Evolutionary conservation across 768 basidiomycete genomes (phyloP), one percentile per base, ranked within the genome.

Genomic region (Chlorophyllum brunneum): DNA sequence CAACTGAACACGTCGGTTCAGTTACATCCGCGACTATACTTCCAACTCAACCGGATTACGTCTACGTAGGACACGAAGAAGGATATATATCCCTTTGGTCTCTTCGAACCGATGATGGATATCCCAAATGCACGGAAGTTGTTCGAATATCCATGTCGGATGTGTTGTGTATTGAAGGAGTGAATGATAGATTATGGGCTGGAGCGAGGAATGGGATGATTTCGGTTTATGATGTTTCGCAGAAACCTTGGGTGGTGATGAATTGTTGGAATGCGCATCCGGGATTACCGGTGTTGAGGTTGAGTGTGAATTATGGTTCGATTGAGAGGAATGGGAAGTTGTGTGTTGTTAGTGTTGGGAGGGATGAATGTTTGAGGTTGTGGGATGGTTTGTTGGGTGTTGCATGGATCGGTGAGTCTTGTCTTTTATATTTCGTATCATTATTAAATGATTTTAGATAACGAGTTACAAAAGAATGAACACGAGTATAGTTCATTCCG

Each of bases 51-150:
- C 84, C 85, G 0, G 74, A 79, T 2, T 67, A 73, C 24, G 86
- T 91, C 33, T 97, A 86, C 60, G 72, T 99, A 29, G 93, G 89
- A 0, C 95, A 99, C 60, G 95, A 98, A 66, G 93, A 88, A 36
- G 95, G 95, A 0, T 85, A 78, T 61, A 75, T 98, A 56, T 86
- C 85, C 1, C 72, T 95, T n/a, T 99, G 97, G 94, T 59, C 69
- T 20, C 56, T 81, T 8, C 71, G 73, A 2, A 74, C 76, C 0
- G 70, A 68, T 2, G 83, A 81, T 54, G 81, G 79, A 34, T 70
- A 75, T 38, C 86, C 88, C 0, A 64, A 63, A 6, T 95, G 90
- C 62, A 61, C 81, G 11, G 86, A 89, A 56, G 85, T 89, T 22
- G 72, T 92, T 61, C 92, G 88, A 68, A 82, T 97, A 43, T 82